Evolutionary conservation across 2,329 filamentous ascomycete genomes (phyloP), one percentile per base, ranked within the genome.

Genomic region (Colletotrichum lindemuthianum): DNA sequence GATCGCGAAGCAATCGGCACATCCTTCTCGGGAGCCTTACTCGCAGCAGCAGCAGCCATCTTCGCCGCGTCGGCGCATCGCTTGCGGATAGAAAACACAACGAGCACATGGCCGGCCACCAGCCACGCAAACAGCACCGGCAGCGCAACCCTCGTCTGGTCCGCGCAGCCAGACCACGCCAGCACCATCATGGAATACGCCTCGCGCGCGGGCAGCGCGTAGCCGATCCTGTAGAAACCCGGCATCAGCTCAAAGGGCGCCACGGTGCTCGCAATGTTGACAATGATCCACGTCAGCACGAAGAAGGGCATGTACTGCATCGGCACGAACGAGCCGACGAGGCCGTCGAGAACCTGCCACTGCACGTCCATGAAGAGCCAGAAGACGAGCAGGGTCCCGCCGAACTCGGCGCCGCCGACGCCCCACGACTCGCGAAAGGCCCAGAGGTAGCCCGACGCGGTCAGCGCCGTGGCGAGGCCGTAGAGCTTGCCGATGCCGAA

Each of bases 341-440:
- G 34, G 2, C 74, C 71, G 57, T 84, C 81, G 2, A 84, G 68
- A 2, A 78, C 70, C 16, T 77, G 72, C 68, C 80, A 81, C 69
- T 83, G 79, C 57, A 77, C 70, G 55, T 81, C 75, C 68, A 80
- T 78, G 49, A 72, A 74, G 0, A 82, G 68, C 80, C 79, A 82
- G 9, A 74, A 67, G 6, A 69, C 69, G 63, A 76, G 67, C 71
- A 75, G 73, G 0, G 67, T 71, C 32, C 68, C 50, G 5, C 63
- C 72, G 39, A 74, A 75, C 41, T 73, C 59, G 2, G 51, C 11
- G 5, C 71, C 75, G 15, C 71, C 71, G 4, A 82, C 78, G 2
- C 65, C 53, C 81, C 81, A 83, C 34, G 69, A 71, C 48, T 78
- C 77, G 1, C 75, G 71, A 69, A 80, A 83, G 0, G 78, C 80